These are phyloP conservation scores for Chaetomiaceae sp. DNA, from an alignment of 2,329 filamentous ascomycete species.

Conservation along the genomic window DNA sequence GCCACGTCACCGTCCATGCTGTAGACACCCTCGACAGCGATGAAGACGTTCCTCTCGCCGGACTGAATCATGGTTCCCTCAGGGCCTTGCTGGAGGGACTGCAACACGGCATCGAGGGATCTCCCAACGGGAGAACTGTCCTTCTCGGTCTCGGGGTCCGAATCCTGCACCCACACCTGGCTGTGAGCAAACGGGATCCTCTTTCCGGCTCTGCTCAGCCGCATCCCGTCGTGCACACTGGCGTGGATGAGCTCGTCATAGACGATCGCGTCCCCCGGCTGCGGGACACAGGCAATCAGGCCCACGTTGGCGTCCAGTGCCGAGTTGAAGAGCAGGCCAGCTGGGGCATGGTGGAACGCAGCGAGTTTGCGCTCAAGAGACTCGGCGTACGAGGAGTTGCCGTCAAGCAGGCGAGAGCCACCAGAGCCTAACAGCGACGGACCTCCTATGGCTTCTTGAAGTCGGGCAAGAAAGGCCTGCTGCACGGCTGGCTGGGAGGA, in stretches of 20 bases:
- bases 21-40: conserved; percentile 69
- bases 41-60: conserved; percentile 53
- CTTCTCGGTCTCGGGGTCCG: background rate
- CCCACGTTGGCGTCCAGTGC: conserved; percentile 65
- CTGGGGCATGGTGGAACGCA: conserved; percentile 41
- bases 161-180: conserved; percentile 31
- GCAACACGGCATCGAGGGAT: conserved; percentile 29
- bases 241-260: conserved; percentile 76
- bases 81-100: conserved; percentile 32
- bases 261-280: conserved; percentile 58
- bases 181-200: conserved; percentile 56
- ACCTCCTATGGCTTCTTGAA: conserved; percentile 23
- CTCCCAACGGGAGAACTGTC: background rate
- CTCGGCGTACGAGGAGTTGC: conserved; percentile 44
- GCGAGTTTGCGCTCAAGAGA: conserved; percentile 45
- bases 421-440: conserved; percentile 42
- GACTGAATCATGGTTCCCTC: conserved; percentile 31
- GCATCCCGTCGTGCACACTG: conserved; percentile 74
- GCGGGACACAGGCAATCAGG: conserved; percentile 57
- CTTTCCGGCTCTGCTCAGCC: conserved; percentile 51
- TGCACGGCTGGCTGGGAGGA: conserved; percentile 49
- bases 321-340: conserved; percentile 52
- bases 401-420: conserved; percentile 51
- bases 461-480: conserved; percentile 55
- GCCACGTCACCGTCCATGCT: conserved; percentile 80